phyloP scores from a whole-genome alignment of 1,284 basidiomycete genomes.

The Entoloma clypeatum region DNA sequence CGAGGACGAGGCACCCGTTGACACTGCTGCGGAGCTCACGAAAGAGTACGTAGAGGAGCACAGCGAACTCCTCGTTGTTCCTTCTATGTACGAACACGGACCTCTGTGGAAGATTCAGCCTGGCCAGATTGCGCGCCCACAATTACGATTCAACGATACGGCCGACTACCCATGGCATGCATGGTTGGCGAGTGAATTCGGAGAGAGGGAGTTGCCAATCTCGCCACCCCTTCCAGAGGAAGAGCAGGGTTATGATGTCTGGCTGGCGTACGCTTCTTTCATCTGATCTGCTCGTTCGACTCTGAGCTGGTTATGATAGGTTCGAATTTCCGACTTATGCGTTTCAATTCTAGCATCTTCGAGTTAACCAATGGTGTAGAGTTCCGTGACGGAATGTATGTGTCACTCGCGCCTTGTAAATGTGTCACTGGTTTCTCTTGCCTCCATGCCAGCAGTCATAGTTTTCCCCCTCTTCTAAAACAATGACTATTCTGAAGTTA shows the following conservation, averaged over 20 bases:
- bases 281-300: background rate
- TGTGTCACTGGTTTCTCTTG: no score
- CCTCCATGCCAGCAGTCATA: no score
- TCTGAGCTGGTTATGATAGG: no score
- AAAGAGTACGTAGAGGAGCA: constrained; percentile 19
- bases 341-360: constrained; percentile 2
- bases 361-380: no score
- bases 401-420: no score
- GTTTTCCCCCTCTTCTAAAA: no score
- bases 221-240: constrained; percentile 9
- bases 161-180: constrained; percentile 32
- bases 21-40: constrained; percentile 16
- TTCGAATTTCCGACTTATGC: constrained; percentile 3
- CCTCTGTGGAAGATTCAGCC: constrained; percentile 26
- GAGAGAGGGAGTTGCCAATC: constrained; percentile 13
- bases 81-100: constrained; percentile 27
- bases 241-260: constrained; percentile 23
- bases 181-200: constrained; percentile 20
- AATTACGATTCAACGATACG: constrained; percentile 24
- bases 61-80: constrained; percentile 21
- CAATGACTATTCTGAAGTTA: no score
- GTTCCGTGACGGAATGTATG: no score
- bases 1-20: constrained; percentile 11
- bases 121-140: constrained; percentile 18
- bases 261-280: constrained; percentile 20